A percentile compares a stretch with the other conserved stretches of the same genome.
phyloP scores from a whole-genome alignment of 495 filamentous ascomycete species.

The Podospora pseudoanserina region DNA sequence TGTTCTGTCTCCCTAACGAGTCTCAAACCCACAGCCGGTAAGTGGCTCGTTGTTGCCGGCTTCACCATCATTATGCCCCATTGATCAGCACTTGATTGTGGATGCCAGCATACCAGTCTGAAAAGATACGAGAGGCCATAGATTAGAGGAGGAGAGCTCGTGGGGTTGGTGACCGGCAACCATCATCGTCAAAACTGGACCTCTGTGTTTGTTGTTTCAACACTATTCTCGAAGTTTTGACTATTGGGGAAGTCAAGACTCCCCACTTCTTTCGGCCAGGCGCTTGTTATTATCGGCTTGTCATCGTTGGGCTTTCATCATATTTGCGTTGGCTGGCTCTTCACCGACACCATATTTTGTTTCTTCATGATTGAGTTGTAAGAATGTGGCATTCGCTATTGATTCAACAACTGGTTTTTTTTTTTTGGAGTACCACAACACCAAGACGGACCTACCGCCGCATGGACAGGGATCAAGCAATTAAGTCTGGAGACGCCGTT shows the following conservation, averaged over 20 bases:
- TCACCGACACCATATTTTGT: background rate
- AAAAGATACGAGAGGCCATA: background rate
- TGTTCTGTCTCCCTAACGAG: background rate
- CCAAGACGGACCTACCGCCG: constrained; percentile 19
- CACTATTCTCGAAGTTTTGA: too few relatives aligned
- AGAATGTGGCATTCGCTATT: background rate
- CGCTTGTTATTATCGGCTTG: background rate
- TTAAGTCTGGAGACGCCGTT: constrained; percentile 18
- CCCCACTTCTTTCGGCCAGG: too few relatives aligned
- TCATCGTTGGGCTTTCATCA: background rate
- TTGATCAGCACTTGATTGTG: constrained; percentile 17
- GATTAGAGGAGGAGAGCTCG: too few relatives aligned
- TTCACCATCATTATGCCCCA: constrained; percentile 13
- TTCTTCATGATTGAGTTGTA: background rate
- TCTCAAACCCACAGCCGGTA: constrained; percentile 5
- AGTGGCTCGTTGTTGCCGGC: constrained; percentile 13
- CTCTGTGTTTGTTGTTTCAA: too few relatives aligned
- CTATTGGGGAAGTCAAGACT: too few relatives aligned
- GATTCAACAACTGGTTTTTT: background rate
- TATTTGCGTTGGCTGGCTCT: background rate
- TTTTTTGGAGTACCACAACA: constrained; percentile 7
- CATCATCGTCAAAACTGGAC: too few relatives aligned
- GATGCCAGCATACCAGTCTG: constrained; percentile 6
- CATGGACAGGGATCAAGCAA: constrained; percentile 24
- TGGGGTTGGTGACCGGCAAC: too few relatives aligned